Base-by-base conservation (phyloP, 2,329 filamentous ascomycete species). In the Coniochaeta prunicola region DNA sequence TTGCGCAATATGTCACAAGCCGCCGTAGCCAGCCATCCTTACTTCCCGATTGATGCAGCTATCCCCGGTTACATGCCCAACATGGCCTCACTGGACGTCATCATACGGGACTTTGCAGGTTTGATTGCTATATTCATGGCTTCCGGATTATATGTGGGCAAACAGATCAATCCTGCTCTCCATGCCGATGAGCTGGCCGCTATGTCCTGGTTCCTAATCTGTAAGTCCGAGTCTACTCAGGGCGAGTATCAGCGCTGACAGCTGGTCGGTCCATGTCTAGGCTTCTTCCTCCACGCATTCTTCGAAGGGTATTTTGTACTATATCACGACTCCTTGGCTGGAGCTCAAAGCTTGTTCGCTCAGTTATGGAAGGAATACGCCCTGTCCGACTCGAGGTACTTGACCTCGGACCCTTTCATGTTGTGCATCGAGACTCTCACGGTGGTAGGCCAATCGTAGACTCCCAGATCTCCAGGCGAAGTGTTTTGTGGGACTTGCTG, bases 321-420 rank as follows among this genome's bases (percentile, higher is more conserved):
- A 63, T 85, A 92, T 69, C 88, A 90, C 70, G 73, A 77, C 24
- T 76, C 75, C 26, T 80, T 96, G 70, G 84, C 86, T 0, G 77
- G 81, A 12, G 84, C 84, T 60, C 87, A 91, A 69, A 85, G 87
- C 58, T 74, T 94, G 8, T 88, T 92, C 59, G 90, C 88, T 2
- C 91, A 96, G 76, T 78, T 96, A 50, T 96, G 92, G 92, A 96
- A 96, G 70, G 92, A 96, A 73, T 96, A 96, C 70, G 82, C 90
- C 3, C 80, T 92, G 34, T 92, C 90, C 2, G 92, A 96, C 74
- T 96, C 91, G 58, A 82, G 92, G 48, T 96, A 96, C 69, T 77
- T 96, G 65, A 92, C 88, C 2, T 85, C 86, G 19, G 89, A 94
- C 68, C 81, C 87, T 1, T 92, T 96, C 67, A 91, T 94, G 65